Percentiles rank a stretch among this genome's conserved stretches.
Conservation (phyloP, 495 filamentous ascomycete genomes). For the Aspergillus avenaceus region DNA sequence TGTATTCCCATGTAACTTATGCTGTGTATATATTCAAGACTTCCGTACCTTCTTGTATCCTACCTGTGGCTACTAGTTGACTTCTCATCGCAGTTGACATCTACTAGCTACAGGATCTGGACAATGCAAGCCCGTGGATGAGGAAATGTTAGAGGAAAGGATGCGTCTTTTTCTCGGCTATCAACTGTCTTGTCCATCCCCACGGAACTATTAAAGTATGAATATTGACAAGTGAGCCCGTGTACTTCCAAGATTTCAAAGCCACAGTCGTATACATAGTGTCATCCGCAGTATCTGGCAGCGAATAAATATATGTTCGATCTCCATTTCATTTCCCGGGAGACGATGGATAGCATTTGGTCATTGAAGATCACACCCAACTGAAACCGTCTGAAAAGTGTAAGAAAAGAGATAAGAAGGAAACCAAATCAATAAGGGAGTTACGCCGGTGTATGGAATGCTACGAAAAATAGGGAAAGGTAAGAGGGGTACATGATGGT, state of each 20-base stretch:
- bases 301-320: neutral
- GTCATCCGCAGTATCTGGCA: neutral
- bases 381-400: neutral
- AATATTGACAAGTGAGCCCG: neutral
- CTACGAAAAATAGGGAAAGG: slow-evolving; percentile 21
- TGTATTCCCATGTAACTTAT: slow-evolving; percentile 13
- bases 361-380: neutral
- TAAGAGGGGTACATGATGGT: slow-evolving; percentile 53
- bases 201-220: slow-evolving; percentile 1
- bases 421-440: slow-evolving; percentile 35
- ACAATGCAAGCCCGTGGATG: neutral
- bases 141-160: neutral
- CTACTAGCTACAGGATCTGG: too few relatives aligned
- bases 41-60: neutral
- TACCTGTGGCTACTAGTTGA: too few relatives aligned
- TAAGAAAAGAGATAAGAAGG: slow-evolving; percentile 8
- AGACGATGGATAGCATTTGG: neutral
- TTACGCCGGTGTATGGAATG: slow-evolving; percentile 47
- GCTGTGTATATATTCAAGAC: slow-evolving; percentile 4
- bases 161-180: slow-evolving; percentile 12
- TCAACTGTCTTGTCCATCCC: slow-evolving; percentile 8
- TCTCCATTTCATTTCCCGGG: neutral
- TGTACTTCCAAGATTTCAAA: neutral
- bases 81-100: too few relatives aligned
- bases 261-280: neutral